Evolutionary conservation across 1,139 yeast species (phyloP), one percentile per base, ranked within the genome.

Genomic region (Suhomyces bokatorum): DNA sequence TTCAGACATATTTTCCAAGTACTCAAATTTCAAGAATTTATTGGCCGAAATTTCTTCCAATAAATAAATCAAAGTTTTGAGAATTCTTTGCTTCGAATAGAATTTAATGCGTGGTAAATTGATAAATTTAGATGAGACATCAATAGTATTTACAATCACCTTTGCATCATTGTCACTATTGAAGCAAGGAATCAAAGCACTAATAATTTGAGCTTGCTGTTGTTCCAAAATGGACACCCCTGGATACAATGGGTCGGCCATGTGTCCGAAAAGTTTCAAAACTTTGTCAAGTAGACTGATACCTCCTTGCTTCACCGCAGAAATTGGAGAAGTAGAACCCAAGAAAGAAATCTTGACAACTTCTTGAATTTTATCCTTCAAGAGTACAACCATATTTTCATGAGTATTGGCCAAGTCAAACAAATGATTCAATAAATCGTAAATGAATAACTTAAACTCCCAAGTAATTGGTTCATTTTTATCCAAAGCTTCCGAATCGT

Each of bases 131-230:
- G 96, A 91, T 36, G 89, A 83, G 3, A 90, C 87, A 40, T 80
- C 79, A 36, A 91, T 80, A 0, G 97, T 97, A 48, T 80, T 80
- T 15, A 87, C 81, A 4, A 95, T 90, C 0, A 89, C 78, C 37
- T 78, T 78, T 1, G 95, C 80, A 22, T 86, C 84, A 44, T 90
- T 84, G 24, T 84, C 90, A 3, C 78, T 71, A 35, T 78, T 78
- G 65, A 93, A 93, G n/a, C 96, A 89, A 0, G 98, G 97, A 39
- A 90, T 79, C 47, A 93, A 73, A 0, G 98, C 96, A 50, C 96
- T 85, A 11, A 89, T 85, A 14, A 93, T 87, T 56, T 90, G 97
- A 0, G 98, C 98, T 58, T 93, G 97, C 57, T 87, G 96, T 63
- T 90, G 97, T 55, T 88, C 96, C 46, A 93, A 70, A 11, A 90